Percentiles rank a stretch among this genome's conserved stretches.
phyloP scores from a whole-genome alignment of 345 rosid species.

The Bruguiera sexangula region DNA sequence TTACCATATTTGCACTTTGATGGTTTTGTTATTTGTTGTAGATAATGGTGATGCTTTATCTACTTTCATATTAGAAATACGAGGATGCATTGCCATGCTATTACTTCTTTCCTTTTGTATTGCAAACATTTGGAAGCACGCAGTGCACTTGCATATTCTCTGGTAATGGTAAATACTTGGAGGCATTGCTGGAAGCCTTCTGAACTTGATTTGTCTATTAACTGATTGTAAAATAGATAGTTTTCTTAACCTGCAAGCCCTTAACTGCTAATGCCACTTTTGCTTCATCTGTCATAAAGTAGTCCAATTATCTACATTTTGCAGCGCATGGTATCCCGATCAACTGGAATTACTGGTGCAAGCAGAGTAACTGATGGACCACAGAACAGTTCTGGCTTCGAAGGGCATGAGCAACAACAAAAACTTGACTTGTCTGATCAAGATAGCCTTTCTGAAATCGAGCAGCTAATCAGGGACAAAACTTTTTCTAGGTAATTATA shows the following conservation, averaged over 20 bases:
- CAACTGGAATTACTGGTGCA: slow-evolving; percentile 34
- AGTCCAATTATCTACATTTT: background rate
- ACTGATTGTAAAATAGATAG: background rate
- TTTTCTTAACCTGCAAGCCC: background rate
- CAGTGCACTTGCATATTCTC: background rate
- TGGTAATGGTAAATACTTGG: background rate
- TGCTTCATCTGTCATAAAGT: background rate
- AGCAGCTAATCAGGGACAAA: slow-evolving; percentile 59
- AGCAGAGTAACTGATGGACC: slow-evolving; percentile 27
- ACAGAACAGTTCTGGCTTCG: slow-evolving; percentile 22
- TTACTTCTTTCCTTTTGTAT: background rate
- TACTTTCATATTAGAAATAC: background rate
- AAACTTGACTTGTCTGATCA: slow-evolving; percentile 23
- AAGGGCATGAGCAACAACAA: slow-evolving; percentile 29
- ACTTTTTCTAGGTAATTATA: slow-evolving; percentile 53
- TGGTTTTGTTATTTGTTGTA: background rate
- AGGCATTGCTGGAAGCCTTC: background rate
- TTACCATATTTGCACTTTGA: background rate
- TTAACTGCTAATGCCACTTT: background rate
- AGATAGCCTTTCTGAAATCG: slow-evolving; percentile 55
- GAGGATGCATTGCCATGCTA: background rate
- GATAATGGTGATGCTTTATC: background rate
- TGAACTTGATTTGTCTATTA: background rate
- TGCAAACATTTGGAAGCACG: background rate
- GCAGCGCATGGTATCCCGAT: slow-evolving; percentile 27